A percentile compares a stretch with the other conserved stretches of the same genome.
phyloP scores from a whole-genome alignment of 139 green algal genomes.

The Pleodorina starrii region DNA sequence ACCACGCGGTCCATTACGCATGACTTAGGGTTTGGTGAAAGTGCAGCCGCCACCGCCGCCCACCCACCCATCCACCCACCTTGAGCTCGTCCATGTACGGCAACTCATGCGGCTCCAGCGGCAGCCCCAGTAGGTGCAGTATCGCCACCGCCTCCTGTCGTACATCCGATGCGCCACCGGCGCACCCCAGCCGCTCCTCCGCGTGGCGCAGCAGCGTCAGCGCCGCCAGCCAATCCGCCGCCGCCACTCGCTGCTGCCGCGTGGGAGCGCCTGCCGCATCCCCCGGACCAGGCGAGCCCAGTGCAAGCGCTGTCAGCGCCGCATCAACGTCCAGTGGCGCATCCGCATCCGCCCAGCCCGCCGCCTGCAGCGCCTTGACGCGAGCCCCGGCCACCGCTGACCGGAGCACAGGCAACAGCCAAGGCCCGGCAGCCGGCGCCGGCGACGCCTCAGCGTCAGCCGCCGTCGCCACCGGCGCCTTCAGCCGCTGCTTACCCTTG shows the following conservation, averaged over 20 bases:
- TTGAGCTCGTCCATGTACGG: constrained; percentile 14
- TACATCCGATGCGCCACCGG: neutral
- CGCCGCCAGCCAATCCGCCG: constrained; percentile 46
- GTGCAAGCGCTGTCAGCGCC: constrained; percentile 16
- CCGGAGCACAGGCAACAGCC: constrained; percentile 29
- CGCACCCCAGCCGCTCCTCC: constrained; percentile 35
- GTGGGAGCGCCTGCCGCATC: neutral
- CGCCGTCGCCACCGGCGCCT: neutral
- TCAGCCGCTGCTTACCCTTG: neutral
- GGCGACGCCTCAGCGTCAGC: neutral
- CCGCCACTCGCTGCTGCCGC: constrained; percentile 11
- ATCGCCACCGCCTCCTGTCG: neutral
- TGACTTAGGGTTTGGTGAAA: too few species aligned
- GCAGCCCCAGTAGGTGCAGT: constrained; percentile 27
- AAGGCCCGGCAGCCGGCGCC: neutral
- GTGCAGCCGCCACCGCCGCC: too few species aligned
- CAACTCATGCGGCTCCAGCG: constrained; percentile 14
- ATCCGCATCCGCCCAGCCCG: neutral
- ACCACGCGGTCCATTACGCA: too few species aligned
- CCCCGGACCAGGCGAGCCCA: neutral
- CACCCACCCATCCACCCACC: too few species aligned
- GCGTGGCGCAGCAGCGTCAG: neutral
- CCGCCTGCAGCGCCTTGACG: neutral
- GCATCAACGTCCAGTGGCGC: constrained; percentile 2
- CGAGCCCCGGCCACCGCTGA: constrained; percentile 13